Percentiles rank a stretch among this genome's conserved stretches.
Evolutionary conservation across 2,329 filamentous ascomycete species (phyloP).

Genomic region (Pyricularia grisea): DNA sequence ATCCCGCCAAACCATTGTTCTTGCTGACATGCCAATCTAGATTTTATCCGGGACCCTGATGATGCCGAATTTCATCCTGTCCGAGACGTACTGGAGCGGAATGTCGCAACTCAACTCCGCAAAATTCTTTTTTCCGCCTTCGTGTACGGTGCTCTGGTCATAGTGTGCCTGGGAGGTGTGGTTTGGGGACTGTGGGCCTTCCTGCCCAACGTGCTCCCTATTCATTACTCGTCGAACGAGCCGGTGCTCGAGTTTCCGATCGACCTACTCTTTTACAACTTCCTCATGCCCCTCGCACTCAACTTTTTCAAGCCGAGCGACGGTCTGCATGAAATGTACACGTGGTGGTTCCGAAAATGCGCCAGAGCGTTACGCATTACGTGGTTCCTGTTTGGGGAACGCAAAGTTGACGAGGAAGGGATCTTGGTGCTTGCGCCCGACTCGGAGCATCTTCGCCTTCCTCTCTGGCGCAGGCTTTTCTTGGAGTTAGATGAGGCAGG

Average conservation of each 20-base stretch:
- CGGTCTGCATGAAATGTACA: slow-evolving; percentile 74
- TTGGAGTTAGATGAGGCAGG: slow-evolving; percentile 34
- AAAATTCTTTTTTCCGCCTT: slow-evolving; percentile 96
- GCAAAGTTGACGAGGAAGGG: slow-evolving; percentile 74
- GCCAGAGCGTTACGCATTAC: slow-evolving; percentile 72
- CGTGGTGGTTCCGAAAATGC: slow-evolving; percentile 92
- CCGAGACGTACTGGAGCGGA: slow-evolving; percentile 89
- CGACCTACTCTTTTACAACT: slow-evolving; percentile 93
- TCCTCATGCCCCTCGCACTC: slow-evolving; percentile 81
- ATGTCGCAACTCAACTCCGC: slow-evolving; percentile 81
- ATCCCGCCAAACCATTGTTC: neutral
- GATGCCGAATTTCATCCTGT: slow-evolving; percentile 98
- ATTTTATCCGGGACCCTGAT: slow-evolving; percentile 96
- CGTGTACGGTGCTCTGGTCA: slow-evolving; percentile 87
- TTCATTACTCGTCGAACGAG: slow-evolving; percentile 88
- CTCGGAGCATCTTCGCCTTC: slow-evolving; percentile 20
- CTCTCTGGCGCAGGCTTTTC: slow-evolving; percentile 32
- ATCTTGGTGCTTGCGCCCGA: slow-evolving; percentile 36
- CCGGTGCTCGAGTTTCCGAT: slow-evolving; percentile 91
- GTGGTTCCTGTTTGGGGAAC: slow-evolving; percentile 87
- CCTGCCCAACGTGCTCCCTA: slow-evolving; percentile 67
- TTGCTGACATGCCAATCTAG: slow-evolving; percentile 25
- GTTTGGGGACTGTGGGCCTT: slow-evolving; percentile 77
- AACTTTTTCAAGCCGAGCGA: slow-evolving; percentile 79
- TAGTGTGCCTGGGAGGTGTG: slow-evolving; percentile 87